Evolutionary conservation across 1,284 basidiomycete genomes (phyloP).

Genomic region (Apiotrichum porosum): DNA sequence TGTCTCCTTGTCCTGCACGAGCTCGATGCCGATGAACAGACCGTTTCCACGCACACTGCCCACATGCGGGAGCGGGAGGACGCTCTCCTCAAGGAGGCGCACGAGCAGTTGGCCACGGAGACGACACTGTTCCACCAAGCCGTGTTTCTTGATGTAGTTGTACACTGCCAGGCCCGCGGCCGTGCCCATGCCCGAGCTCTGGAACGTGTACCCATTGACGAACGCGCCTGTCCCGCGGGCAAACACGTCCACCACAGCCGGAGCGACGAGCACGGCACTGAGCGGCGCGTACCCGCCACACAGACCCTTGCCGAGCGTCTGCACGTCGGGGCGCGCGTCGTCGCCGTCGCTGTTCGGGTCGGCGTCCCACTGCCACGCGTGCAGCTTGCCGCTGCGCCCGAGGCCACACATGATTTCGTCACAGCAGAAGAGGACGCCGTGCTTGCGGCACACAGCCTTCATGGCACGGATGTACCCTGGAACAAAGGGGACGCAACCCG

Average conservation of each 20-base stretch:
- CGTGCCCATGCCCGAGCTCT: conserved; percentile 69
- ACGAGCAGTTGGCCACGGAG: conserved; percentile 61
- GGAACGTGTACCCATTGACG: conserved; percentile 79
- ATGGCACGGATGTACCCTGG: conserved; percentile 56
- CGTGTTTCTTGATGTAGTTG: conserved; percentile 18
- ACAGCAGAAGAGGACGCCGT: conserved; percentile 77
- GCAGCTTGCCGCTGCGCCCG: conserved; percentile 69
- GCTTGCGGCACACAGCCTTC: conserved; percentile 79
- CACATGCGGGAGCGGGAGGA: conserved; percentile 19
- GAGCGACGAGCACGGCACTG: conserved; percentile 70
- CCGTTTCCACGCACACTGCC: conserved; percentile 55
- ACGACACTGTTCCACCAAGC: conserved; percentile 58
- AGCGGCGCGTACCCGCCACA: conserved; percentile 83
- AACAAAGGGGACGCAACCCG: conserved; percentile 52
- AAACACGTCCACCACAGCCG: conserved; percentile 64
- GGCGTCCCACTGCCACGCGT: conserved; percentile 78
- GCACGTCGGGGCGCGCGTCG: conserved; percentile 62
- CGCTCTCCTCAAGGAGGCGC: conserved; percentile 60
- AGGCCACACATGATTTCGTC: conserved; percentile 85
- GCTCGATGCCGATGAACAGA: conserved; percentile 75
- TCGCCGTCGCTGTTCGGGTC: background rate
- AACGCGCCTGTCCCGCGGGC: conserved; percentile 56
- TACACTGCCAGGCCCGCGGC: conserved; percentile 69
- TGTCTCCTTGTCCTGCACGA: conserved; percentile 44
- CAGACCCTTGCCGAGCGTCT: conserved; percentile 78